Evolutionary conservation across 305 asterid species (phyloP).

Genomic region (Ajuga reptans): DNA sequence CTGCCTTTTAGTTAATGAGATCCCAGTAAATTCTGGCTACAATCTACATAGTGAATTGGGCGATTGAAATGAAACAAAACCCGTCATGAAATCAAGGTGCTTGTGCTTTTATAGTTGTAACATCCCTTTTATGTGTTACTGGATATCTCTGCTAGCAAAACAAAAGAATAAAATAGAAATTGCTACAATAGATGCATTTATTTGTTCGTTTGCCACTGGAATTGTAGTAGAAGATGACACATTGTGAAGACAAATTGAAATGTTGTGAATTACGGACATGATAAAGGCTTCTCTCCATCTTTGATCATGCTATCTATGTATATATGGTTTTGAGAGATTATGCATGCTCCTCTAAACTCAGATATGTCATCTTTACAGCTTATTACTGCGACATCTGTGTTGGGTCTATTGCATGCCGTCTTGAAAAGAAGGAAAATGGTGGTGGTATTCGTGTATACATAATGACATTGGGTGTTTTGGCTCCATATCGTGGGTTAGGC

Average conservation of each 20-base stretch:
- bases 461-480: slow-evolving; percentile 93
- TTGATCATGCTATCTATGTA: background rate
- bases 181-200: background rate
- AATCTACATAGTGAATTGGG: background rate
- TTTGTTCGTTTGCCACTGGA: background rate
- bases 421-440: slow-evolving; percentile 87
- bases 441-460: slow-evolving; percentile 72
- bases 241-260: background rate
- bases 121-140: background rate
- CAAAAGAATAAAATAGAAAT: background rate
- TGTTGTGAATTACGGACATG: background rate
- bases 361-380: slow-evolving; percentile 42
- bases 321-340: slow-evolving; percentile 6
- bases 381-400: slow-evolving; percentile 90
- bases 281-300: background rate
- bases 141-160: background rate
- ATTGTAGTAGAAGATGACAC: background rate
- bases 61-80: background rate
- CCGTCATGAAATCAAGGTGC: background rate
- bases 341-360: background rate
- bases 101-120: background rate
- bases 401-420: slow-evolving; percentile 92
- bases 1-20: background rate
- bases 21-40: background rate
- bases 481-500: slow-evolving; percentile 88